Conservation (phyloP, 1,284 basidiomycete species). For the Polyporus tsugae region DNA sequence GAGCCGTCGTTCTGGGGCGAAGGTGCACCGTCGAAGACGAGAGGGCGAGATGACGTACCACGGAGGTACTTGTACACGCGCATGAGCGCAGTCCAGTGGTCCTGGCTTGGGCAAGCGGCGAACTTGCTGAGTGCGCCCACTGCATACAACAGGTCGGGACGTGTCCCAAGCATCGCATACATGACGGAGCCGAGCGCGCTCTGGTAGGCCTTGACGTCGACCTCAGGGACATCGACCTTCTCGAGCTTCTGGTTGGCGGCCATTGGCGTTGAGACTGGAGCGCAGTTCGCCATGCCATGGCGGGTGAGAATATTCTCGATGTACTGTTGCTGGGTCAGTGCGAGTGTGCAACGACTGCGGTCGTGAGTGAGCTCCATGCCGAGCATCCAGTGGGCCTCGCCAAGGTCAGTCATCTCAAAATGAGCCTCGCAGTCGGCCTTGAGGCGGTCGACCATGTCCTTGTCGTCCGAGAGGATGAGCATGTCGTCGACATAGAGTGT, state of each 20-base stretch:
- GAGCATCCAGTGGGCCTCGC: conserved; percentile 42
- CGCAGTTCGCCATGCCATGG: conserved; percentile 43
- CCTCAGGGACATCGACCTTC: conserved; percentile 19
- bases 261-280: conserved; percentile 45
- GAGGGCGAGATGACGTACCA: conserved; percentile 50
- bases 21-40: conserved; percentile 30
- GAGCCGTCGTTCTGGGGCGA: too few species aligned
- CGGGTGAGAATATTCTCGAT: conserved; percentile 43
- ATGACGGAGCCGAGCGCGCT: conserved; percentile 48
- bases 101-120: background rate
- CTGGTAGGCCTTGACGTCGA: conserved; percentile 36
- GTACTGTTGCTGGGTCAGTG: conserved; percentile 46
- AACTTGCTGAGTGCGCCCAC: conserved; percentile 5
- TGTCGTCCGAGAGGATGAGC: too few species aligned
- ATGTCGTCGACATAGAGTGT: background rate
- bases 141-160: conserved; percentile 1
- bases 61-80: conserved; percentile 18
- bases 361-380: conserved; percentile 47
- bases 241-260: conserved; percentile 27
- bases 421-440: too few species aligned
- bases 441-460: too few species aligned
- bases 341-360: conserved; percentile 33
- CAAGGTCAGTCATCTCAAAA: conserved; percentile 37
- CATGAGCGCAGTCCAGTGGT: conserved; percentile 48
- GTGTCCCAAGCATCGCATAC: conserved; percentile 42